A percentile compares a stretch with the other conserved stretches of the same genome.
Evolutionary conservation across 208 protist genomes (phyloP).

Genomic region (Acanthamoeba castellanii): DNA sequence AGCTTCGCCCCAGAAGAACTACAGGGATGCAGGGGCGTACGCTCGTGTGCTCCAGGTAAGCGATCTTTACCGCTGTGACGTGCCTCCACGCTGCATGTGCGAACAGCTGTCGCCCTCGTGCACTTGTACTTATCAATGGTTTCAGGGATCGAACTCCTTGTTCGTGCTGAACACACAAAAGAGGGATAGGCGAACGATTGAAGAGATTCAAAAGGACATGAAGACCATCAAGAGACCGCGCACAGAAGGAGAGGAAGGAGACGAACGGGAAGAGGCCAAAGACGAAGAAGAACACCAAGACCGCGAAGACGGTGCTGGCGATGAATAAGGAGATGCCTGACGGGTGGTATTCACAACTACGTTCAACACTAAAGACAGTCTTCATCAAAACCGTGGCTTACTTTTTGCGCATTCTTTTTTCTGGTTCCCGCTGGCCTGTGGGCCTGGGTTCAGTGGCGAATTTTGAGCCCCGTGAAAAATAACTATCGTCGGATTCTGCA

Average conservation of each 20-base stretch:
- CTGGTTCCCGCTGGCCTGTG: too few relatives aligned
- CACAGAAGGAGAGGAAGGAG: not conserved
- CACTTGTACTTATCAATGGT: not conserved
- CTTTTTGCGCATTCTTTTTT: too few relatives aligned
- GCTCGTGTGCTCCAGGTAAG: constrained; percentile 35
- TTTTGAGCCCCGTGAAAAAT: too few relatives aligned
- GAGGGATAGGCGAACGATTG: constrained; percentile 53
- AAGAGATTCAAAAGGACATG: constrained; percentile 67
- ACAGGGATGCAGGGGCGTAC: not conserved
- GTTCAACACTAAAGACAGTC: too few relatives aligned
- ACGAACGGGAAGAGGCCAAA: not conserved
- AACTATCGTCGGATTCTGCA: too few relatives aligned
- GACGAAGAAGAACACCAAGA: not conserved
- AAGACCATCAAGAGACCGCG: not conserved
- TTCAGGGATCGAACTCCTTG: not conserved
- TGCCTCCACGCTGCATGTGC: not conserved
- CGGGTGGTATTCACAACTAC: too few relatives aligned
- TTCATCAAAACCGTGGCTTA: too few relatives aligned
- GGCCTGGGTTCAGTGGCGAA: too few relatives aligned
- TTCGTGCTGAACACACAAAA: constrained; percentile 59
- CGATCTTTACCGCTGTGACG: not conserved
- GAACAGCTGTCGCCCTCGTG: not conserved
- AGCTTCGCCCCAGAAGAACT: constrained; percentile 4
- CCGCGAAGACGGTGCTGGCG: not conserved
- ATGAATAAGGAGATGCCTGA: not conserved